Conservation (phyloP, 371 early-diverging fungal species). For the Amoeboaphelidium protococcarum region DNA sequence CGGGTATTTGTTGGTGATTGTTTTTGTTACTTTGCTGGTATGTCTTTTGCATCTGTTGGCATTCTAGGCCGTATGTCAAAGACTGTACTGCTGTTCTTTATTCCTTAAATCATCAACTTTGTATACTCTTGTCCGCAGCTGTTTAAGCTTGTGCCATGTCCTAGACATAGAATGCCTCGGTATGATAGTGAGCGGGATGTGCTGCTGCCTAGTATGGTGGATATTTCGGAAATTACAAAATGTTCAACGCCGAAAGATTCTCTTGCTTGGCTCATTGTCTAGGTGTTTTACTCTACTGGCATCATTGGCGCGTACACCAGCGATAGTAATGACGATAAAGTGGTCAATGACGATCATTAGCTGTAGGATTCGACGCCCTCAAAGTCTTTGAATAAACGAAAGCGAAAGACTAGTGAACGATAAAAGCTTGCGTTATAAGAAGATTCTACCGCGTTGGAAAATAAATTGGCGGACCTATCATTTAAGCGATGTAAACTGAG, state of each 20-base stretch:
- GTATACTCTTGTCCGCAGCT: conserved; percentile 79
- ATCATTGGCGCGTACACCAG: too few species aligned
- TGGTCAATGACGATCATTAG: too few species aligned
- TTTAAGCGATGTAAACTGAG: background rate
- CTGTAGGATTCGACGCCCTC: too few species aligned
- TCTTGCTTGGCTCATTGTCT: background rate
- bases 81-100: conserved; percentile 69
- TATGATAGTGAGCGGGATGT: background rate
- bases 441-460: too few species aligned
- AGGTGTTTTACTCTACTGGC: background rate
- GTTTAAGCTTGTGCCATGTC: conserved; percentile 80
- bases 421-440: too few species aligned
- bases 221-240: background rate
- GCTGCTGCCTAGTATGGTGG: background rate
- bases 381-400: too few species aligned
- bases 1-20: conserved; percentile 92
- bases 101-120: conserved; percentile 91
- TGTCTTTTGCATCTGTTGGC: conserved; percentile 84
- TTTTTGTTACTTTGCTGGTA: conserved; percentile 92
- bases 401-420: too few species aligned
- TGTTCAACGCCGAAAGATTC: background rate
- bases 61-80: conserved; percentile 78
- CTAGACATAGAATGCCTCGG: conserved; percentile 80
- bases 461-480: too few species aligned
- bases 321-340: too few species aligned